These are phyloP conservation scores for Auxenochlorella protothecoides DNA, from an alignment of 139 green algal genomes.

Conservation along the genomic window DNA sequence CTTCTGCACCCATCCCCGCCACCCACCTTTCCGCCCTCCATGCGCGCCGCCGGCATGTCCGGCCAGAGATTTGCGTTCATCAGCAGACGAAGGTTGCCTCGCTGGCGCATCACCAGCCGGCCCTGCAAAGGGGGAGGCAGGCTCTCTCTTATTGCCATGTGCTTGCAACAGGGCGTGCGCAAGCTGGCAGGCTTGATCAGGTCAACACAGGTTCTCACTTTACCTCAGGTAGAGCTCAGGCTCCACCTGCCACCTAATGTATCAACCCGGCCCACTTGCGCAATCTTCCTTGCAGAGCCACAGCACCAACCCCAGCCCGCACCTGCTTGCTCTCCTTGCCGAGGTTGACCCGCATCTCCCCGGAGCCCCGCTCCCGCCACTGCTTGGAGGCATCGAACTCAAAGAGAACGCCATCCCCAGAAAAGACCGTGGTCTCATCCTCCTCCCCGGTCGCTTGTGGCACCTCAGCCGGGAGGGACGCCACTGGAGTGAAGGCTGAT, in stretches of 20 bases:
- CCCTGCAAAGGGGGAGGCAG: slow-evolving; percentile 14
- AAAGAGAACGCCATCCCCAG: slow-evolving; percentile 63
- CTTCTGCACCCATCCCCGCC: neutral
- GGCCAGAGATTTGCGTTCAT: slow-evolving; percentile 79
- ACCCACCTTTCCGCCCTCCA: slow-evolving; percentile 60
- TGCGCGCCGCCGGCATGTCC: slow-evolving; percentile 61
- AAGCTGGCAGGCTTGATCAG: too few relatives aligned
- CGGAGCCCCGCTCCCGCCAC: slow-evolving; percentile 79
- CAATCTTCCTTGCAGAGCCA: too few relatives aligned
- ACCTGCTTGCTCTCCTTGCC: neutral
- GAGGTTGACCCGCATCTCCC: slow-evolving; percentile 73
- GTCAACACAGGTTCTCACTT: too few relatives aligned
- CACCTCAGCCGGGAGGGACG: slow-evolving; percentile 25
- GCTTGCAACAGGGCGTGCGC: too few relatives aligned
- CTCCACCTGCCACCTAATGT: too few relatives aligned
- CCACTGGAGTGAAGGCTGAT: neutral
- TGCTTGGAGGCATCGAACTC: slow-evolving; percentile 58
- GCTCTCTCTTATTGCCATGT: too few relatives aligned
- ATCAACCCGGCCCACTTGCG: too few relatives aligned
- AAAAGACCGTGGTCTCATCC: slow-evolving; percentile 47
- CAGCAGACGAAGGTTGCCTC: slow-evolving; percentile 75
- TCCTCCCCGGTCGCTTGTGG: slow-evolving; percentile 65
- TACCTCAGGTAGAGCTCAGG: too few relatives aligned
- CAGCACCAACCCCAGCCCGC: too few relatives aligned
- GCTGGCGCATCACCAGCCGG: slow-evolving; percentile 83